Conservation (phyloP, 306 rosid genomes). For the Biancaea sappan region DNA sequence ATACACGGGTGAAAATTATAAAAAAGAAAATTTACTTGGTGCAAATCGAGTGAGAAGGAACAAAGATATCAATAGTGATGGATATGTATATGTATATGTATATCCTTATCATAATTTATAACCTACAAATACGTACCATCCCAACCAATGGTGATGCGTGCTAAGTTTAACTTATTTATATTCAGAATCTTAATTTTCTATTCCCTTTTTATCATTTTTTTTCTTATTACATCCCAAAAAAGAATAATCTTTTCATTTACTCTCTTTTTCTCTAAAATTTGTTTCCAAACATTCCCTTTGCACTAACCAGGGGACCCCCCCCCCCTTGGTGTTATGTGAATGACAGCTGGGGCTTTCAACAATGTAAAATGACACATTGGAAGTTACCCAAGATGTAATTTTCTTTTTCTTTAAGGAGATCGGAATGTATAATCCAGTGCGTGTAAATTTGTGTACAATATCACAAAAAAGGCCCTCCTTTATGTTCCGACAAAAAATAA, state of each 20-base stretch:
- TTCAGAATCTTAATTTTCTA: no score
- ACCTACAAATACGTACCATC: not conserved
- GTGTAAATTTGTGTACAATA: not conserved
- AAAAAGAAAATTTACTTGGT: no score
- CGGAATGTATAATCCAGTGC: not conserved
- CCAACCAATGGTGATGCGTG: not conserved
- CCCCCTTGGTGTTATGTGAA: no score
- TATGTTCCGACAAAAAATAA: not conserved
- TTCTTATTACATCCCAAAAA: no score
- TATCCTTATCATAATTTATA: not conserved
- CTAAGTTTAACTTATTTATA: no score
- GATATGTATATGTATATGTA: not conserved
- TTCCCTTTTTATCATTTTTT: no score
- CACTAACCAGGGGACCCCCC: no score
- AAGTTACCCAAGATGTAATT: not conserved
- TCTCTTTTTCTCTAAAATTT: not conserved
- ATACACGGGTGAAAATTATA: no score
- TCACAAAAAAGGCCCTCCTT: not conserved
- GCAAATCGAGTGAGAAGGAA: no score
- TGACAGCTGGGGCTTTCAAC: not conserved
- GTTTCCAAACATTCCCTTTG: not conserved
- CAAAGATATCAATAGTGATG: no score
- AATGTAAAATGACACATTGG: no score
- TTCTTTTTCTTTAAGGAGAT: not conserved
- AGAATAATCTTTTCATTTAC: no score